Evolutionary conservation across 2,329 filamentous ascomycete genomes (phyloP).

Genomic region (Lasiodiplodia sp.): DNA sequence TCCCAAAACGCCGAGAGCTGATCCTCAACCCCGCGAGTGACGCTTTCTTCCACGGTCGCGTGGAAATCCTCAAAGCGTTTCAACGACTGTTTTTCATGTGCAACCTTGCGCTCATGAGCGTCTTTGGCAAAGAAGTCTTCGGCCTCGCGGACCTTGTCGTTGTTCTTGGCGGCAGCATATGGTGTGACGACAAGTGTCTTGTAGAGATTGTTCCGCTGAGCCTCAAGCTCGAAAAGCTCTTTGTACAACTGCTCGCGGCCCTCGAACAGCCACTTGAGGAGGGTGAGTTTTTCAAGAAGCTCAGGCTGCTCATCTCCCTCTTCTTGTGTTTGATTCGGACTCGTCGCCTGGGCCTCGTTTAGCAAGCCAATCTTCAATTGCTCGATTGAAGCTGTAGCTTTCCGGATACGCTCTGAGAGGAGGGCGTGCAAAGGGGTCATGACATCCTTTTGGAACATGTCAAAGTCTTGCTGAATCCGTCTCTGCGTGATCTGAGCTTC

Average conservation of each 20-base stretch:
- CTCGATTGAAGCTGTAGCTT: slow-evolving; percentile 79
- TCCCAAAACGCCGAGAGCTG: slow-evolving; percentile 98
- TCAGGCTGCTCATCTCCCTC: slow-evolving; percentile 96
- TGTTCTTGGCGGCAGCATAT: slow-evolving; percentile 75
- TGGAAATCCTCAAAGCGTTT: slow-evolving; percentile 79
- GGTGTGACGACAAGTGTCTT: slow-evolving; percentile 82
- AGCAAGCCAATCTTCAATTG: slow-evolving; percentile 76
- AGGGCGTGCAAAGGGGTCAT: slow-evolving; percentile 85
- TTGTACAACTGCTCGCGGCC: slow-evolving; percentile 87
- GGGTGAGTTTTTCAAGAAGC: slow-evolving; percentile 88
- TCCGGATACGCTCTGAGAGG: slow-evolving; percentile 75
- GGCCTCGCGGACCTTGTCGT: slow-evolving; percentile 80
- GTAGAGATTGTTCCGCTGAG: slow-evolving; percentile 86
- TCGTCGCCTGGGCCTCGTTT: slow-evolving; percentile 70
- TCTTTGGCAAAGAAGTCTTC: slow-evolving; percentile 85
- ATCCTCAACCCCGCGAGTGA: slow-evolving; percentile 85
- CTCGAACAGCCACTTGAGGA: slow-evolving; percentile 97
- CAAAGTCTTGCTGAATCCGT: slow-evolving; percentile 80
- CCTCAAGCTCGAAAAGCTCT: slow-evolving; percentile 83
- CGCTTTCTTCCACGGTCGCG: slow-evolving; percentile 81
- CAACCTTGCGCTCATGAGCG: slow-evolving; percentile 72
- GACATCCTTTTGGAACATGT: slow-evolving; percentile 81
- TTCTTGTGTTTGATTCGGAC: slow-evolving; percentile 86
- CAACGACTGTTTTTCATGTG: slow-evolving; percentile 74
- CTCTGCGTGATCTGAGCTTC: slow-evolving; percentile 75